Base-by-base conservation (phyloP, 208 protist genomes). In the Polymyxa betae region DNA sequence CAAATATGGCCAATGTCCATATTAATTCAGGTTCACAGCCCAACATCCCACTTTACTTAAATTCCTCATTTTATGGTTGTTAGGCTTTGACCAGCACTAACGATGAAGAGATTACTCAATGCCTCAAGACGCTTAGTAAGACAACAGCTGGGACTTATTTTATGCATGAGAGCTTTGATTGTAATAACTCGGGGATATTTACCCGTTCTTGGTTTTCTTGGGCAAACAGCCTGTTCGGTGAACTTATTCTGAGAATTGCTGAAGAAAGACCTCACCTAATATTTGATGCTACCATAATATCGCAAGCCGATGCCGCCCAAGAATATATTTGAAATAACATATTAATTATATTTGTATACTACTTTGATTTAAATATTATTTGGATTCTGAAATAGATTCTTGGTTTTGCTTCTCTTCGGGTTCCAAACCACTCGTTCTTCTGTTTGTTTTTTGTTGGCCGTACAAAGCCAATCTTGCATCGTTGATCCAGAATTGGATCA, bases 221-320 rank as follows among this genome's bases (percentile, higher is more conserved):
- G 92, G 92, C 88, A 0, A 94, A 94, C 40, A 68, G n/a, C 0
- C 49, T 94, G 24, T 94, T 93, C 89, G 92, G 92, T 10, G 92
- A 93, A 12, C 60, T 94, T 0, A 45, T 93, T 45, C n/a, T 92
- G 45, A 87, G 49, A 0, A 0, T 94, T 12, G 32, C 0, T 16
- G 68, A 77, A 10, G 0, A 54, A 12, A n/a, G 44, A 72, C 72
- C 72, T 5, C 72, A 82, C 40, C 40, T 82, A n/a, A 82, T 82
- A 20, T 82, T 82, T 82, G 72, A 29, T 24, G 49, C 49, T 5
- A 5, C 49, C 24, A 60, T 60, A 60, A 24, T 24, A 60, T 60
- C 24, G 49, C 49, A 60, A 60, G 24, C 49, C 49, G 12, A 24
- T 29, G 5, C 12, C 24, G 24, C 49, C 5, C 5, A 5, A 5